Evolutionary conservation across 2,329 filamentous ascomycete species (phyloP), one percentile per base, ranked within the genome.

Genomic region (Cercospora nicotianae): DNA sequence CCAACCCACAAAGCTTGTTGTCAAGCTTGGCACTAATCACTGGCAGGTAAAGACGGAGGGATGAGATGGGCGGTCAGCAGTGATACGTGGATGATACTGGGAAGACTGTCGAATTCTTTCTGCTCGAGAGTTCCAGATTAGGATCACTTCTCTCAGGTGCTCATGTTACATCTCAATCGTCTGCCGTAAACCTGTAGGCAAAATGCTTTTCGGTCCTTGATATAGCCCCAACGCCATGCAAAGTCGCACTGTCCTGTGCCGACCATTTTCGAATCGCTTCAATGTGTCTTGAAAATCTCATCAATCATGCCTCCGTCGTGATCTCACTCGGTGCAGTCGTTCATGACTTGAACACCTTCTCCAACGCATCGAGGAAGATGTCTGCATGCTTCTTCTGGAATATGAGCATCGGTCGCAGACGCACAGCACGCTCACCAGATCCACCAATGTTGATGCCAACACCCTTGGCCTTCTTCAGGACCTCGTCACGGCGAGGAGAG

Each of bases 371-470:
- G 60, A 96, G 80, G 74, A 97, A 83, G 68, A 97, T 89, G 81
- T 97, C 92, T 23, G 91, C 94, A 81, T 98, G 94, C 79, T 91
- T 88, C 85, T 93, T 87, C 87, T 97, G 91, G 85, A 97, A 95
- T 76, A 94, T 90, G 74, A 97, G 82, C 94, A 97, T 97, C 53
- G 93, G 94, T 75, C 93, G 84, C 78, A 97, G 82, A 61, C 93
- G 84, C 12, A 97, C 91, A 30, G 94, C 92, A 64, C 76, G 84
- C 76, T 86, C 85, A 13, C 94, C 94, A 74, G 89, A 90, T 62
- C 93, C 93, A 69, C 93, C 94, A 78, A 97, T 91, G 82, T 97
- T 97, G 78, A 97, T 82, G 70, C 93, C 93, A 33, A 92, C 83
- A 6, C 81, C 83, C 89, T 96, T 97, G 70, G 91, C 92, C 82